Evolutionary conservation across 2,329 filamentous ascomycete genomes (phyloP).

Genomic region (Fonsecaea nubica): DNA sequence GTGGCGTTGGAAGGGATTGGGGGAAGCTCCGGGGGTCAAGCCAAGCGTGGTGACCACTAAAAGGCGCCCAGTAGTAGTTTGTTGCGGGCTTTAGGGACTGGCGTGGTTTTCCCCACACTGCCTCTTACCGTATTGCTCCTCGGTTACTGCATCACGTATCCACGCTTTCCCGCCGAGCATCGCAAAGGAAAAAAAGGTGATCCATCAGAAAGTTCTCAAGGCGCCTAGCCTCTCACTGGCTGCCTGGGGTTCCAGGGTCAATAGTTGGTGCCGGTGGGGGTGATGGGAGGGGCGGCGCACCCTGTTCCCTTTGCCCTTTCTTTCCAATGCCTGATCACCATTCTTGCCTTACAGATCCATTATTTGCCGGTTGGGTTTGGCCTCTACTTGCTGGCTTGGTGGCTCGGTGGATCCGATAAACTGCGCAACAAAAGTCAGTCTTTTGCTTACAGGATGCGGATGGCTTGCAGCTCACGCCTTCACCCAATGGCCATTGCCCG

Average conservation of each 20-base stretch:
- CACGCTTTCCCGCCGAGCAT: background rate
- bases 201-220: constrained; percentile 3
- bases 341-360: constrained; percentile 4
- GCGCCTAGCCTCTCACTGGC: background rate
- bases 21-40: background rate
- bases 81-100: constrained; percentile 9
- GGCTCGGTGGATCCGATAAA: background rate
- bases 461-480: constrained; percentile 30
- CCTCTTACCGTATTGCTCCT: constrained; percentile 4
- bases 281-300: background rate
- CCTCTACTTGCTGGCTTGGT: background rate
- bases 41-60: background rate
- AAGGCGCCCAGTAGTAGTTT: constrained; percentile 5
- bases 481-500: constrained; percentile 25
- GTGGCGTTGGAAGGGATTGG: background rate
- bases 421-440: background rate
- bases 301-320: background rate
- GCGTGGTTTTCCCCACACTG: constrained; percentile 6
- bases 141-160: background rate
- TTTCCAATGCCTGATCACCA: background rate
- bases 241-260: background rate
- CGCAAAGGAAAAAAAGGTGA: constrained; percentile 3
- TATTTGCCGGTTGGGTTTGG: constrained; percentile 2
- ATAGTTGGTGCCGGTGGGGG: background rate
- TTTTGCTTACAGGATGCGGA: constrained; percentile 25